Base-by-base conservation (phyloP, 495 filamentous ascomycete species). In the Sphaerosporella brunnea region DNA sequence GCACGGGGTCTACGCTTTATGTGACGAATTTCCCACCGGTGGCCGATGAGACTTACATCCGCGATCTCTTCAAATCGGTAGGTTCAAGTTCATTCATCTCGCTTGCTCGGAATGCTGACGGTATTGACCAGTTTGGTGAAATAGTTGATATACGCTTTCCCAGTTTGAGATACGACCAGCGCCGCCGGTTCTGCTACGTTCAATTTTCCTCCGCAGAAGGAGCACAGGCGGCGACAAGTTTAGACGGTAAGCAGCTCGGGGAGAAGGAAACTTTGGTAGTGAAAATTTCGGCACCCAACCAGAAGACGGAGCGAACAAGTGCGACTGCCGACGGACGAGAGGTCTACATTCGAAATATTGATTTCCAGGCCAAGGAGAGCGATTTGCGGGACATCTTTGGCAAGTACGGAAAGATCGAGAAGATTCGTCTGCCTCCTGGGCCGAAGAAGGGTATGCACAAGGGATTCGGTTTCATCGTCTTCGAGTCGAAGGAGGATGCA, bases 111-210 rank as follows among this genome's bases (percentile, higher is more conserved):
- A 35, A 25, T 32, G 40, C 59, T 67, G 40, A 68, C 52, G 21
- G 20, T 16, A 28, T 24, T 49, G 38, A 53, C 28, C 15, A 75
- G 66, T 84, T 72, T 57, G 88, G 90, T 42, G 75, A 87, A 26
- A 78, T 97, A 46, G 67, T 87, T 45, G 82, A 80, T 56, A 69
- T 97, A 44, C 82, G 90, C 10, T 88, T 88, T 59, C 90, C 90
- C 4, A 90, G 82, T 34, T 73, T 97, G 37, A 88, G 88, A 63
- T 85, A 70, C 60, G 82, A 94, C 53, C 82, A 79, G 4, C 76
- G 79, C 54, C 81, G 90, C 24, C 78, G 88, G 3, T 97, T 97
- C 65, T 93, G 84, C 63, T 97, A 97, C 60, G 69, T 94, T 5
- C 82, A 92, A 37, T 95, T 94, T 62, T 69, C 76, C 32, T 74